Conservation (phyloP, 306 rosid genomes). For the Quercus mongolica region DNA sequence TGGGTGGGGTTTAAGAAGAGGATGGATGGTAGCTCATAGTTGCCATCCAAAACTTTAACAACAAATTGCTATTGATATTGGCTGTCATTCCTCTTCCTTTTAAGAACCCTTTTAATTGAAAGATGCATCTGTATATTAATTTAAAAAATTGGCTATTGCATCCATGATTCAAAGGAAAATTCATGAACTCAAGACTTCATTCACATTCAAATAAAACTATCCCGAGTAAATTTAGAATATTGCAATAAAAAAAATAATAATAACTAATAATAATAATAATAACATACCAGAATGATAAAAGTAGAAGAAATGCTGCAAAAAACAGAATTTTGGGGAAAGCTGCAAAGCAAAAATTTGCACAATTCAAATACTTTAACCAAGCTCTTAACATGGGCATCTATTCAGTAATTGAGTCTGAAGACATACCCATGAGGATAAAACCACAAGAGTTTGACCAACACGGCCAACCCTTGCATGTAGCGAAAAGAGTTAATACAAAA, state of each 20-base stretch:
- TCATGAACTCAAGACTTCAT: conserved; percentile 7
- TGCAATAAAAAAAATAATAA: conserved; percentile 19
- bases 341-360: conserved; percentile 54
- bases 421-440: conserved; percentile 83
- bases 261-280: neutral
- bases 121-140: neutral
- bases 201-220: neutral
- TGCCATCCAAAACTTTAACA: neutral
- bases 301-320: conserved; percentile 95
- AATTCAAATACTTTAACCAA: conserved; percentile 29
- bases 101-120: neutral
- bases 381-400: neutral
- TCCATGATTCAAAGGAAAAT: neutral
- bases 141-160: neutral
- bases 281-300: conserved; percentile 93
- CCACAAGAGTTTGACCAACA: conserved; percentile 89
- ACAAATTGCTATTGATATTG: neutral
- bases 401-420: conserved; percentile 14
- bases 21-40: neutral
- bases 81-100: neutral
- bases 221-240: conserved; percentile 4
- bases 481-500: conserved; percentile 57
- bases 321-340: conserved; percentile 84
- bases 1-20: neutral
- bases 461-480: conserved; percentile 78